Conservation (phyloP, 2,329 filamentous ascomycete species). For the Aspergillus sp. region DNA sequence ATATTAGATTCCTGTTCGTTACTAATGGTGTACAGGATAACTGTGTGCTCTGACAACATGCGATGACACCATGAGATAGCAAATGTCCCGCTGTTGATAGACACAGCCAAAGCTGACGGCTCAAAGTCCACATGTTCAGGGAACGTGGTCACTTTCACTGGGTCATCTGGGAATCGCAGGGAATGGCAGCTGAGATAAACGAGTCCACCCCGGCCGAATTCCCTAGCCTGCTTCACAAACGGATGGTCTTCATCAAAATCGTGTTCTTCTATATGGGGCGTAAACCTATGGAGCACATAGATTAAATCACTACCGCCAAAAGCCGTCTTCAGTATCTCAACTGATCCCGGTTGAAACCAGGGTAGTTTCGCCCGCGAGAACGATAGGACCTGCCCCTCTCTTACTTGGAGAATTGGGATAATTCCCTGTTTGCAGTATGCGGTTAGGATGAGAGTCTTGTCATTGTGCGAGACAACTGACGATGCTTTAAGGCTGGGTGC, state of each 20-base stretch:
- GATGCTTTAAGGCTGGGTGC: slow-evolving; percentile 37
- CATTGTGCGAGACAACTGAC: slow-evolving; percentile 21
- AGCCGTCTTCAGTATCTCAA: slow-evolving; percentile 34
- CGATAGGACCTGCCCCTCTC: slow-evolving; percentile 17
- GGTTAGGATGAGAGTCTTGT: slow-evolving; percentile 27
- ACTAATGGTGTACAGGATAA: slow-evolving; percentile 29
- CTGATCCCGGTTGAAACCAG: slow-evolving; percentile 24
- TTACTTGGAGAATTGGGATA: slow-evolving; percentile 28
- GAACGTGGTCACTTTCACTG: slow-evolving; percentile 28
- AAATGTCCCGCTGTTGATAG: slow-evolving; percentile 23
- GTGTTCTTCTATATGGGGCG: slow-evolving; percentile 22
- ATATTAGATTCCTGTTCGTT: slow-evolving; percentile 8
- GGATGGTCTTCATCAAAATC: slow-evolving; percentile 25
- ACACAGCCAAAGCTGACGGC: slow-evolving; percentile 30
- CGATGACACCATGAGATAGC: slow-evolving; percentile 40
- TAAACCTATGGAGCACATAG: slow-evolving; percentile 36
- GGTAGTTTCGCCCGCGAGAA: slow-evolving; percentile 21
- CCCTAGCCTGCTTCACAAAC: slow-evolving; percentile 34
- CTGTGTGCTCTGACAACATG: slow-evolving; percentile 23
- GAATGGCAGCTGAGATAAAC: slow-evolving; percentile 32
- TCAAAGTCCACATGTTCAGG: slow-evolving; percentile 29
- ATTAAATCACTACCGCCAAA: slow-evolving; percentile 23
- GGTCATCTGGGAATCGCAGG: slow-evolving; percentile 12
- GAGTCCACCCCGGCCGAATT: slow-evolving; percentile 19
- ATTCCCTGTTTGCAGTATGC: slow-evolving; percentile 27